Conservation (phyloP, 805 yeast genomes). For the Kodamaea neixiangensis region DNA sequence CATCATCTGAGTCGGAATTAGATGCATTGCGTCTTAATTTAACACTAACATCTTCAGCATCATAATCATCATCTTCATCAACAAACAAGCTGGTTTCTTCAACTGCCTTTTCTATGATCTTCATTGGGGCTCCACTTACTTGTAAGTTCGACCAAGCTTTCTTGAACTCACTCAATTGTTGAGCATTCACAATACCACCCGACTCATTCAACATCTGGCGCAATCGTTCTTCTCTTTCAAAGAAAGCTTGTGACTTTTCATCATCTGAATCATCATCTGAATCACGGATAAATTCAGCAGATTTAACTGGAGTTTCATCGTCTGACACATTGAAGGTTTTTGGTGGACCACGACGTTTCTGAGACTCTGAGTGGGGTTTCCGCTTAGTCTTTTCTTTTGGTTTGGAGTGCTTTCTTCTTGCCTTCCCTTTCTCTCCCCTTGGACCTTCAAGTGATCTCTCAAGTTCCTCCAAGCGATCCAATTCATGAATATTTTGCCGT, state of each 20-base stretch:
- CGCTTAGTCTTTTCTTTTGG: conserved; percentile 11
- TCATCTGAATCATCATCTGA: conserved; percentile 68
- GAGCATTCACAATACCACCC: conserved; percentile 41
- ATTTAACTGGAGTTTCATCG: conserved; percentile 29
- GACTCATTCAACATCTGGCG: conserved; percentile 38
- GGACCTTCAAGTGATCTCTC: conserved; percentile 21
- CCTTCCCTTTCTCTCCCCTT: conserved; percentile 22
- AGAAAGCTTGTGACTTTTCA: conserved; percentile 54
- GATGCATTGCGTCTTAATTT: too few species aligned
- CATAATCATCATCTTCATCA: conserved; percentile 9
- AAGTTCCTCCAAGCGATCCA: conserved; percentile 42
- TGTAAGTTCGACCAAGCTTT: conserved; percentile 31
- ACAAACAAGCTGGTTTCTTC: conserved; percentile 16
- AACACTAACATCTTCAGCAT: not conserved
- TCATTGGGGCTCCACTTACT: conserved; percentile 12
- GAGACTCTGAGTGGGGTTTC: conserved; percentile 3
- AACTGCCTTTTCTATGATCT: conserved; percentile 19
- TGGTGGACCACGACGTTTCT: conserved; percentile 19
- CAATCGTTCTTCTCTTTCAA: conserved; percentile 54
- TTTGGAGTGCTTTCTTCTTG: conserved; percentile 22
- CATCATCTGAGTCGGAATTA: not conserved
- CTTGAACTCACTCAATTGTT: conserved; percentile 34
- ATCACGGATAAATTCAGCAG: conserved; percentile 56
- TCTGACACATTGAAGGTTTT: conserved; percentile 34
- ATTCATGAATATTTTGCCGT: conserved; percentile 25